Evolutionary conservation across 208 protist species (phyloP).

Genomic region (Zelonia costaricensis): DNA sequence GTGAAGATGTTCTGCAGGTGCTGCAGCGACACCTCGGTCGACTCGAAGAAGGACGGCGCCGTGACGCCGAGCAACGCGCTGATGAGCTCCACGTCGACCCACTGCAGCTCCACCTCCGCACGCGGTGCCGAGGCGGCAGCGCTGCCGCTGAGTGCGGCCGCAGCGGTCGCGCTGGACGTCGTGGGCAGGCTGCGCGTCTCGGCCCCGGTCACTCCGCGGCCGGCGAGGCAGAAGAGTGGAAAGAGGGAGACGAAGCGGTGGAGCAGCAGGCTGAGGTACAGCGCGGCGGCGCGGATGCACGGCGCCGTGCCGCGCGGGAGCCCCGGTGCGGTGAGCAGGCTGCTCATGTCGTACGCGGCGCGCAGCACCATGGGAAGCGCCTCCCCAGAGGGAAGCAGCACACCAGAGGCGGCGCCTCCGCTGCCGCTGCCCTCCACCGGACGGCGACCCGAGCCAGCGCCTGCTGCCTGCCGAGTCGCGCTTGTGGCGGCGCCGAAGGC

Average conservation of each 20-base stretch:
- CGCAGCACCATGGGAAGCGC: slow-evolving; percentile 62
- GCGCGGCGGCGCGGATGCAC: slow-evolving; percentile 40
- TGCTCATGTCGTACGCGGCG: slow-evolving; percentile 62
- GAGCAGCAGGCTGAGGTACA: slow-evolving; percentile 74
- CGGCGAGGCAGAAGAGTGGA: slow-evolving; percentile 55
- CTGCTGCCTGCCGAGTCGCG: not conserved
- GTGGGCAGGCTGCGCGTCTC: not conserved
- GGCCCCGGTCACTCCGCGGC: not conserved
- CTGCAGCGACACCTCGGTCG: slow-evolving; percentile 42
- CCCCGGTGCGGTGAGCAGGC: slow-evolving; percentile 43
- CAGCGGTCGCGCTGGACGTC: too few species aligned
- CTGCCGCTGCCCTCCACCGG: not conserved
- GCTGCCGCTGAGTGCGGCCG: not conserved
- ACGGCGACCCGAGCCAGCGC: not conserved
- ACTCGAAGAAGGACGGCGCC: slow-evolving; percentile 78
- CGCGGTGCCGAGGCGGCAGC: not conserved
- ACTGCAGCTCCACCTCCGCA: slow-evolving; percentile 54
- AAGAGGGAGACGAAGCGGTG: slow-evolving; percentile 72
- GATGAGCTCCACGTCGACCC: slow-evolving; percentile 78
- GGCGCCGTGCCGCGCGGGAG: slow-evolving; percentile 26
- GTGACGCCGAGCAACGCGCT: slow-evolving; percentile 58
- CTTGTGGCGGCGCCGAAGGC: not conserved
- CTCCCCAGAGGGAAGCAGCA: slow-evolving; percentile 46
- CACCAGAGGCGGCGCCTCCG: slow-evolving; percentile 19
- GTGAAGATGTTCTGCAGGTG: slow-evolving; percentile 80